A percentile compares a stretch with the other conserved stretches of the same genome.
Conservation (phyloP, 257 asterid genomes). For the Ajuga chamaepitys region DNA sequence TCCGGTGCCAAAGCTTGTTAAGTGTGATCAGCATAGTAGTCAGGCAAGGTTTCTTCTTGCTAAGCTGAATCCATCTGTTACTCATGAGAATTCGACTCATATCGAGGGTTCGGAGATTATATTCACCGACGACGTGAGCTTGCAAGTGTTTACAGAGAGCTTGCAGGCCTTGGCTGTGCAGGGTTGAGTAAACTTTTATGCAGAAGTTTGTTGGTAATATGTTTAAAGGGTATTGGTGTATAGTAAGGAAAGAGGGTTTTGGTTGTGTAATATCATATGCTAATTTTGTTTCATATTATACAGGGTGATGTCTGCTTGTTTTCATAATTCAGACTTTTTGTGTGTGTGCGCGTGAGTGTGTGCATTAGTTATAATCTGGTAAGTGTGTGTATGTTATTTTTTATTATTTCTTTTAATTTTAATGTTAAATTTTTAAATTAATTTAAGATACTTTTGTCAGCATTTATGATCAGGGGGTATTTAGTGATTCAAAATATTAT, state of each 20-base stretch:
- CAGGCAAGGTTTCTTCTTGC: constrained; percentile 95
- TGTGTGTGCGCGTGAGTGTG: no score
- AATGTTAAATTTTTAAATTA: no score
- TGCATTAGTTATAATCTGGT: no score
- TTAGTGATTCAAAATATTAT: no score
- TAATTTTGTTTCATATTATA: no score
- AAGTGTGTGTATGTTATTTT: no score
- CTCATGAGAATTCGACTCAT: constrained; percentile 48
- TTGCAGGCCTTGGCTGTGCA: constrained; percentile 90
- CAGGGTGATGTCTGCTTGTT: no score
- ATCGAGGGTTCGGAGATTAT: constrained; percentile 55
- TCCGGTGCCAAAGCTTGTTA: constrained; percentile 79
- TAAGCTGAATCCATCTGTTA: constrained; percentile 81
- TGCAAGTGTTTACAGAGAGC: constrained; percentile 73
- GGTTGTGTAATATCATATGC: neutral
- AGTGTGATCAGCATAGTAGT: constrained; percentile 92
- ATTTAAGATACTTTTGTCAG: no score
- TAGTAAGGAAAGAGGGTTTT: constrained; percentile 6
- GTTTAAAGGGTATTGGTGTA: constrained; percentile 12
- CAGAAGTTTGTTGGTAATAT: neutral
- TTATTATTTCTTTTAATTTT: no score
- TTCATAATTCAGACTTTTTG: no score
- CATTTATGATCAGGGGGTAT: no score
- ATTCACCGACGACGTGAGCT: constrained; percentile 82
- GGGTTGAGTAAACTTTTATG: constrained; percentile 35